Conservation (phyloP, 306 rosid genomes). For the Malus fusca region DNA sequence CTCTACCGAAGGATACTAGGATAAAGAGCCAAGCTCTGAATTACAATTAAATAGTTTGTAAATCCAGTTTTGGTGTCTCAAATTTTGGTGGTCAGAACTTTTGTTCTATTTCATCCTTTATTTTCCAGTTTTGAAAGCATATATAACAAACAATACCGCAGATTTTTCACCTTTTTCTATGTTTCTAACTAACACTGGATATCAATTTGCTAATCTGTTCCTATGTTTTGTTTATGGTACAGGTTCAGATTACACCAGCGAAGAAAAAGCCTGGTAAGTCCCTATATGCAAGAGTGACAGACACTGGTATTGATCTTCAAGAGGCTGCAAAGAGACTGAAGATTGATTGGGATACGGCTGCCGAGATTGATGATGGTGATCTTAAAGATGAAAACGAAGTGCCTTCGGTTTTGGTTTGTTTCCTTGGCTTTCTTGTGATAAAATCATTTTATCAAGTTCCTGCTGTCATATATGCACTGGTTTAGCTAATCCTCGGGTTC, state of each 20-base stretch:
- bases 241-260: constrained; percentile 45
- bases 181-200: neutral
- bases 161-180: neutral
- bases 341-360: constrained; percentile 90
- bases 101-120: neutral
- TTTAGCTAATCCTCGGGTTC: constrained; percentile 14
- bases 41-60: neutral
- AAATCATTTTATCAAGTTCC: neutral
- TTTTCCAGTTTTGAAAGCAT: neutral
- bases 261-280: constrained; percentile 79
- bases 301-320: constrained; percentile 76
- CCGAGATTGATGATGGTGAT: constrained; percentile 63
- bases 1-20: neutral
- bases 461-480: neutral
- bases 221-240: constrained; percentile 6
- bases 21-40: neutral
- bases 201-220: neutral
- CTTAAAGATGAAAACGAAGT: constrained; percentile 55
- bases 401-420: constrained; percentile 77
- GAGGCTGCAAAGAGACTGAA: constrained; percentile 78
- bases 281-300: constrained; percentile 78
- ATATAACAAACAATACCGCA: neutral
- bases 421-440: constrained; percentile 7
- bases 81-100: neutral
- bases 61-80: neutral